phyloP scores from a whole-genome alignment of 2,329 filamentous ascomycete genomes.

The Aspergillus versicolor region DNA sequence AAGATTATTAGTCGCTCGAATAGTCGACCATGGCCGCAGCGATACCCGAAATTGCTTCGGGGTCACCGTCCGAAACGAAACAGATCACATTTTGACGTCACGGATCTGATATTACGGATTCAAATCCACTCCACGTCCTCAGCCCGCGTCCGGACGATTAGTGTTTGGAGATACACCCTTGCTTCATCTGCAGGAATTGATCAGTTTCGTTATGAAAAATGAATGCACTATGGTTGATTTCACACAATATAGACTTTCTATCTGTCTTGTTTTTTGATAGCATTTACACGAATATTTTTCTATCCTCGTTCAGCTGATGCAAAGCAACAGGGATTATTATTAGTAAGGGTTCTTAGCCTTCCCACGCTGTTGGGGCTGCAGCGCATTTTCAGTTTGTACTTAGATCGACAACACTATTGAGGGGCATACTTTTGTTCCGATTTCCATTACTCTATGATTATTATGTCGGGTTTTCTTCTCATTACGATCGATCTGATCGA shows the following conservation, averaged over 20 bases:
- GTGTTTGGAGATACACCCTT: neutral
- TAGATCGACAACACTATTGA: slow-evolving; percentile 2
- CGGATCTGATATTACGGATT: neutral
- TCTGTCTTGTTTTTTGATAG: neutral
- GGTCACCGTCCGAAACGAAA: neutral
- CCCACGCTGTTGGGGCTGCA: neutral
- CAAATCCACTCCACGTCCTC: neutral
- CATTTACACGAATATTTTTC: neutral
- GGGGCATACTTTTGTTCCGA: neutral
- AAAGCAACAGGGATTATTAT: neutral
- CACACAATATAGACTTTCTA: neutral
- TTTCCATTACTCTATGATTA: neutral
- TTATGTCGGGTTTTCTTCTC: neutral
- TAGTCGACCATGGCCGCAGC: neutral
- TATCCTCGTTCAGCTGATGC: neutral
- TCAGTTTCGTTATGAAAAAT: neutral
- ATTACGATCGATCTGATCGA: neutral
- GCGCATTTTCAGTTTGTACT: neutral
- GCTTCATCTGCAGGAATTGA: neutral
- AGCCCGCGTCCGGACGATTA: neutral
- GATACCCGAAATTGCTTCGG: neutral
- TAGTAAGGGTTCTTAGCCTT: neutral
- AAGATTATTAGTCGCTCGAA: neutral
- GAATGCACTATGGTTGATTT: neutral
- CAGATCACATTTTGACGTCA: neutral